These are phyloP conservation scores for Inosperma sp. DNA, from an alignment of 768 basidiomycete species.

Conservation along the genomic window DNA sequence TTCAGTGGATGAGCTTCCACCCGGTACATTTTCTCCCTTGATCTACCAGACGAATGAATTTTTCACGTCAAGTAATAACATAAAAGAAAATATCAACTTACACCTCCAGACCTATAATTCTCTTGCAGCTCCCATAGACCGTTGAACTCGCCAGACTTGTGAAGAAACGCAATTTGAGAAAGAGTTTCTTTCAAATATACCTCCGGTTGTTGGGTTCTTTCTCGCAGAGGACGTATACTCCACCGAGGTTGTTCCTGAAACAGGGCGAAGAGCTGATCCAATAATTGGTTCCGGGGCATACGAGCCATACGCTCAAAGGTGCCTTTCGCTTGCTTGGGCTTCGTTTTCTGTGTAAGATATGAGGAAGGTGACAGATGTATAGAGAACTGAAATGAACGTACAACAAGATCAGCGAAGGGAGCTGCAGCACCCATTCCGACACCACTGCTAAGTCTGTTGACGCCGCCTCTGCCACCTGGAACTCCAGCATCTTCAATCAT, in stretches of 20 bases:
- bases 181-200: conserved; percentile 82
- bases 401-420: conserved; percentile 63
- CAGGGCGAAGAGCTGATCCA: conserved; percentile 73
- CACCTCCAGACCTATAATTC: conserved; percentile 62
- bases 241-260: conserved; percentile 81
- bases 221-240: conserved; percentile 71
- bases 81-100: conserved; percentile 29
- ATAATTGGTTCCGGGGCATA: conserved; percentile 81
- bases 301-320: conserved; percentile 87
- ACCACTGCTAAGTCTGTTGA: conserved; percentile 77
- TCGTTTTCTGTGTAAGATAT: conserved; percentile 47
- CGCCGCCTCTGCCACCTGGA: conserved; percentile 63
- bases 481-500: conserved; percentile 71
- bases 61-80: conserved; percentile 1
- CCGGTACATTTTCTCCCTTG: conserved; percentile 44
- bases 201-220: conserved; percentile 82
- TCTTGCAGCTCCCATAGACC: conserved; percentile 78
- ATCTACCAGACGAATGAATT: conserved; percentile 24
- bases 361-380: conserved; percentile 9
- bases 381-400: conserved; percentile 34
- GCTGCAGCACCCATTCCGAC: conserved; percentile 53
- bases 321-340: conserved; percentile 62
- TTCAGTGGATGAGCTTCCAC: conserved; percentile 27
- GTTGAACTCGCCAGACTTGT: conserved; percentile 76
- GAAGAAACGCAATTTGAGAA: conserved; percentile 67